Evolutionary conservation across 768 basidiomycete species (phyloP).

Genomic region (Hypholoma sublateritium): DNA sequence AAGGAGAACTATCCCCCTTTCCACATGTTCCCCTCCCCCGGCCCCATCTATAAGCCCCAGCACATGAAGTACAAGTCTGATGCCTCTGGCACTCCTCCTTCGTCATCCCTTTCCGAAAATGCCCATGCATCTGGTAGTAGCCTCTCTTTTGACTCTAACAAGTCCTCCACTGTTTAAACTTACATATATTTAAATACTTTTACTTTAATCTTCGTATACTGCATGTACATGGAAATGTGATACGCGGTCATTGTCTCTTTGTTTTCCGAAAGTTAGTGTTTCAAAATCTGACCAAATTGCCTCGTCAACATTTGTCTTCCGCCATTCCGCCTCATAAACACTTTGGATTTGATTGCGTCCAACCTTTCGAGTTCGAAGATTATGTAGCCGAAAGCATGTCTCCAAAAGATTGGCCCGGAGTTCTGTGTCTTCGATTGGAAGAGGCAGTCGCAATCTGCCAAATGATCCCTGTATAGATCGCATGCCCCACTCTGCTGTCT

Average conservation of each 20-base stretch:
- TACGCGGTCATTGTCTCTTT: conserved; percentile 31
- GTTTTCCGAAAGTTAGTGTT: conserved; percentile 37
- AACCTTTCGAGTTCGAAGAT: conserved; percentile 31
- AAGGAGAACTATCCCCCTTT: conserved; percentile 8
- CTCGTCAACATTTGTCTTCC: conserved; percentile 22
- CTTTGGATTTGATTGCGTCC: conserved; percentile 42
- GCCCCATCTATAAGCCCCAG: neutral
- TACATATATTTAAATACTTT: conserved; percentile 4
- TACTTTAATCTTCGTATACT: conserved; percentile 6
- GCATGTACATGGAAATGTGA: conserved; percentile 28
- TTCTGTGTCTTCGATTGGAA: conserved; percentile 30
- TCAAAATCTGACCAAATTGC: conserved; percentile 35
- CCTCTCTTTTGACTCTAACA: too few relatives aligned
- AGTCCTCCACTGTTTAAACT: conserved; percentile 5
- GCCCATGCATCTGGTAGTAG: neutral
- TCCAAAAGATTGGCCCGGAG: conserved; percentile 33
- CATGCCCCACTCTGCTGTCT: conserved; percentile 57
- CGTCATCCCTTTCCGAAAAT: neutral
- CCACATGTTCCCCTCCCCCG: neutral
- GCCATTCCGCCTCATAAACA: conserved; percentile 43
- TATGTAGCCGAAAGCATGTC: conserved; percentile 30
- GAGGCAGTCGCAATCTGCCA: conserved; percentile 41
- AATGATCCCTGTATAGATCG: conserved; percentile 43
- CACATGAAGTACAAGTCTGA: neutral
- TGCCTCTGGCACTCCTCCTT: neutral